Evolutionary conservation across 305 asterid genomes (phyloP), one percentile per base, ranked within the genome.

Genomic region (Fraxinus latifolia): DNA sequence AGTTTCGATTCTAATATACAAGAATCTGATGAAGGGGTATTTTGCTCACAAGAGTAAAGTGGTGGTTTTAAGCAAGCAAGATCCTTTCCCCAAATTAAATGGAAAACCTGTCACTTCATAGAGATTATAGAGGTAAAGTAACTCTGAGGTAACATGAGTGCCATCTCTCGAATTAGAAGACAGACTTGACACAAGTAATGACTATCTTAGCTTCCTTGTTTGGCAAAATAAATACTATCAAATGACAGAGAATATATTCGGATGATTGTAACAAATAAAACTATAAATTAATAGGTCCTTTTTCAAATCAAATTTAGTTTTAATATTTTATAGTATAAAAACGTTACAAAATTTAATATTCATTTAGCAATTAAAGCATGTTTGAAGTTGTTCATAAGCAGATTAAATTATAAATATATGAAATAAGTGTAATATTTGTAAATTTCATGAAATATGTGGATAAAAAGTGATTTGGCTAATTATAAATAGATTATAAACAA

Each of bases 1-100:
- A 85, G 90, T 93, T 93, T 82, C 99, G 17, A 96, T 93, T 83
- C 91, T 96, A 79, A 94, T 94, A 25, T 93, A 90, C 93, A 96
- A 91, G 92, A 94, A 92, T 89, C 93, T 94, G n/a, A 84, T 96
- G 78, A 96, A 94, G 90, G 98, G 99, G 29, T 96, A 96, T 88
- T 96, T 94, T 82, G 99, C 98, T 68, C 98, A 96, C 90, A 94
- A 96, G 88, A 96, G 97, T 80, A 96, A 96, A 87, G 98, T 96
- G 80, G 97, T 83, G 77, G 98, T 96, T 82, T 80, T 94, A 70
- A 94, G 98, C 92, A 96, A 96, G 86, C 98, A 96, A 80, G 99
- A 94, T 73, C 98, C 99, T 75, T 96, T 96, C 86, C 99, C 98
- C 6, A 94, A 87, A 89, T 88, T 93, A 84, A 91, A 93, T 53